A percentile compares a stretch with the other conserved stretches of the same genome.
Evolutionary conservation across 169 alveolate species (phyloP).

Genomic region (Eimeria tenella): DNA sequence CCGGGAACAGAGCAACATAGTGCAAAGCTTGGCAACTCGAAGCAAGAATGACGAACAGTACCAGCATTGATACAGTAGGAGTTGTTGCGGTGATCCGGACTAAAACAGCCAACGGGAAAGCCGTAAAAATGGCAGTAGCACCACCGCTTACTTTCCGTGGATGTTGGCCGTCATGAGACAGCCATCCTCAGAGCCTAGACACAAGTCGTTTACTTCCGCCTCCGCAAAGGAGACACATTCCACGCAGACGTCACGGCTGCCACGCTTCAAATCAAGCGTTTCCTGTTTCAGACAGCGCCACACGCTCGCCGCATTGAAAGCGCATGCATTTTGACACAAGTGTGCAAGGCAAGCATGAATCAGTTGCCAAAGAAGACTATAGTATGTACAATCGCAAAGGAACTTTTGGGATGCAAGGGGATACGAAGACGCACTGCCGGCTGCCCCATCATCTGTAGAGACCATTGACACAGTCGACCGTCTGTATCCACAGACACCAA

Average conservation of each 20-base stretch:
- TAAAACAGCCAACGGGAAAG: not conserved
- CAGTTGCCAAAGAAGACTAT: no score
- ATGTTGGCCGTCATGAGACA: slow-evolving; percentile 43
- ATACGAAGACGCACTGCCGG: slow-evolving; percentile 81
- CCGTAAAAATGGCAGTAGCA: not conserved
- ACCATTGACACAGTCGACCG: slow-evolving; percentile 95
- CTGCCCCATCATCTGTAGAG: slow-evolving; percentile 88
- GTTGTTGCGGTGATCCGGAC: no score
- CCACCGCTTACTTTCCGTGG: slow-evolving; percentile 60
- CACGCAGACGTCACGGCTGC: slow-evolving; percentile 50
- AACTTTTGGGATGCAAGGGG: no score
- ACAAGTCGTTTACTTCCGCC: slow-evolving; percentile 26
- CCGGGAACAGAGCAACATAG: no score
- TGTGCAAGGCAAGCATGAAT: no score
- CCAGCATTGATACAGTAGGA: no score
- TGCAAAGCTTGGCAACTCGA: no score
- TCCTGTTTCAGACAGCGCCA: not conserved
- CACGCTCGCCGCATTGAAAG: no score
- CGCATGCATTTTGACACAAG: no score
- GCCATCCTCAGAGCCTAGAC: slow-evolving; percentile 54
- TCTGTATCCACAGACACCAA: slow-evolving; percentile 91
- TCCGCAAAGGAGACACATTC: slow-evolving; percentile 56
- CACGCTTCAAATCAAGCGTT: slow-evolving; percentile 46
- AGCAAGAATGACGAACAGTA: no score
- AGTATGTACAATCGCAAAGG: no score